Conservation (phyloP, 768 basidiomycete genomes). For the Tephrocybe sp. region DNA sequence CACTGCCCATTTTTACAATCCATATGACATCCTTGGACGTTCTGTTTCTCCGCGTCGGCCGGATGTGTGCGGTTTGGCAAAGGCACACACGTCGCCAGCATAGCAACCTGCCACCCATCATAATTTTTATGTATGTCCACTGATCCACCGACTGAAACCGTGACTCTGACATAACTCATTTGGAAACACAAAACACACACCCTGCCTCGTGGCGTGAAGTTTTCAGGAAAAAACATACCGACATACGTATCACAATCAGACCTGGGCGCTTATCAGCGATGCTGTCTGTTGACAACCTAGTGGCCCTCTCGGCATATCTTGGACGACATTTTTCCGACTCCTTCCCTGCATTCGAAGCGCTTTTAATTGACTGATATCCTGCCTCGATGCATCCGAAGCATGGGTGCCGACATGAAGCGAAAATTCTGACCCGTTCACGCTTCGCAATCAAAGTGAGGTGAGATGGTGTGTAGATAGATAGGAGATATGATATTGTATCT, state of each 20-base stretch:
- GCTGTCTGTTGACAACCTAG: too few species aligned
- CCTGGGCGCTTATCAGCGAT: not conserved
- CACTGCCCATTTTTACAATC: not conserved
- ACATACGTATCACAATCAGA: not conserved
- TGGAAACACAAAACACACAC: not conserved
- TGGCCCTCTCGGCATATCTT: too few species aligned
- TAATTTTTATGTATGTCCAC: not conserved
- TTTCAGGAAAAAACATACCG: not conserved
- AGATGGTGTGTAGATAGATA: not conserved
- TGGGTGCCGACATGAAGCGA: too few species aligned
- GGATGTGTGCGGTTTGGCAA: not conserved
- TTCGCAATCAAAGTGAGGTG: not conserved
- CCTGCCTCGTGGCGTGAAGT: not conserved
- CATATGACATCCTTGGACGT: not conserved
- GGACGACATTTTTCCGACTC: not conserved
- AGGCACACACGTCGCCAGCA: slow-evolving; percentile 1
- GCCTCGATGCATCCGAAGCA: not conserved
- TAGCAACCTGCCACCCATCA: slow-evolving; percentile 8
- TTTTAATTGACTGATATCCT: not conserved
- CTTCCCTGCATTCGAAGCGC: not conserved
- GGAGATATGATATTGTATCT: not conserved
- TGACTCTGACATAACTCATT: not conserved
- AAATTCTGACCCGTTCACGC: too few species aligned
- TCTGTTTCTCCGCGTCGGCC: not conserved
- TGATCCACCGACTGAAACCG: not conserved